Evolutionary conservation across 2,329 filamentous ascomycete species (phyloP), one percentile per base, ranked within the genome.

Genomic region (Apiospora sp.): DNA sequence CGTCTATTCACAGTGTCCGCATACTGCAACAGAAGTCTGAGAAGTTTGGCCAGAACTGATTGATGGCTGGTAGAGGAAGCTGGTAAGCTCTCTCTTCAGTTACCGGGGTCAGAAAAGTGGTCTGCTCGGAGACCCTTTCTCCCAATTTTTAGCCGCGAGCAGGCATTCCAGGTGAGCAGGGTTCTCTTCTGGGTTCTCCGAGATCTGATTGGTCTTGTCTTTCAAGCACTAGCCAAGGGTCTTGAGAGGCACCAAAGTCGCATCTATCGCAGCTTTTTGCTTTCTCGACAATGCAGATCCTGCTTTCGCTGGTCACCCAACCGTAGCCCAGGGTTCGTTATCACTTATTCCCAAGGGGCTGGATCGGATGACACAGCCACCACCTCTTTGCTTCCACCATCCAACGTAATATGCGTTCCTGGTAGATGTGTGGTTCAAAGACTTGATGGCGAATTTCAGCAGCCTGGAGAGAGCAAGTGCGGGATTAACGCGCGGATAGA

Each of bases 141-240:
- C 75, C 80, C 80, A 80, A 80, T 80, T 75, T 74, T 72, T 72
- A 70, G 74, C 74, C 71, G 70, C 71, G 72, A 74, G 71, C 78
- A 77, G 73, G 77, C 76, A 70, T 70, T 76, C 79, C 77, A 79
- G 78, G 75, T 72, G 78, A 75, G 68, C 79, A 80, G 70, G 79
- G n/a, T n/a, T n/a, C n/a, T n/a, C n/a, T n/a, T n/a, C n/a, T n/a
- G n/a, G 27, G 80, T 75, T 79, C 73, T 75, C 78, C 74, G 49
- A 73, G 73, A 37, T 49, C 71, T 74, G 73, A 81, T 81, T 81
- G 79, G 69, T 69, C 49, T 70, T 30, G 51, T 19, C 48, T 16
- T 69, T 75, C 73, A 77, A 74, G 73, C 76, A 77, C 67, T 68
- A 64, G 41, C 43, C 67, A 27, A 68, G 67, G n/a, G 19, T 30